A percentile compares a stretch with the other conserved stretches of the same genome.
Evolutionary conservation across 768 basidiomycete species (phyloP).

Genomic region (Fomitopsis serialis): DNA sequence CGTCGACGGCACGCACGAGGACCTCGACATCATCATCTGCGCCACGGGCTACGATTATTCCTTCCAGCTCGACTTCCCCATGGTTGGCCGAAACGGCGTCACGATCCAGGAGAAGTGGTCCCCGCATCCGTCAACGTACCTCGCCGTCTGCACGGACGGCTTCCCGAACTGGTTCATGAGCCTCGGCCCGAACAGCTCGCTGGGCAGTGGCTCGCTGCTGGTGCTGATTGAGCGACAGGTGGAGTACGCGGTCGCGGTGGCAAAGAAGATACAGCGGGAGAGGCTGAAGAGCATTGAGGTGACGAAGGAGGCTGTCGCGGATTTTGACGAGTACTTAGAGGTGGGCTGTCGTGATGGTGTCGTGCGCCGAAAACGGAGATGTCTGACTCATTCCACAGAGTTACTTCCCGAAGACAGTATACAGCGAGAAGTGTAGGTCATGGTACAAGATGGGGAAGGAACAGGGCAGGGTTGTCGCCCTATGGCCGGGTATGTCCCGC

Average conservation of each 20-base stretch:
- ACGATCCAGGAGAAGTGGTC: slow-evolving; percentile 48
- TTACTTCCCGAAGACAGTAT: slow-evolving; percentile 53
- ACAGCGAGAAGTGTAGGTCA: slow-evolving; percentile 49
- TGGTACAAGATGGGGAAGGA: slow-evolving; percentile 63
- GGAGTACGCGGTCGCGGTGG: slow-evolving; percentile 49
- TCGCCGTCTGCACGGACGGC: slow-evolving; percentile 52
- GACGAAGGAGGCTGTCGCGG: slow-evolving; percentile 52
- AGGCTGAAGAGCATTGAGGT: slow-evolving; percentile 56
- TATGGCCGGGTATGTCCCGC: slow-evolving; percentile 50
- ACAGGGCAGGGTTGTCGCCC: slow-evolving; percentile 49
- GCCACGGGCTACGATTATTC: slow-evolving; percentile 59
- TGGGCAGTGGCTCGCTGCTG: slow-evolving; percentile 51
- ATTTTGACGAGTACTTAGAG: slow-evolving; percentile 57
- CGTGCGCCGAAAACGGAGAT: too few relatives aligned
- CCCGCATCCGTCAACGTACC: slow-evolving; percentile 53
- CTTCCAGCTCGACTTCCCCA: slow-evolving; percentile 42
- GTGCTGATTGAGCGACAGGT: slow-evolving; percentile 51
- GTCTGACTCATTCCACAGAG: slow-evolving; percentile 26
- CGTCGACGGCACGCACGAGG: slow-evolving; percentile 45
- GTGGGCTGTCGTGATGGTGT: slow-evolving; percentile 26
- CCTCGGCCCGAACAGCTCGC: slow-evolving; percentile 51
- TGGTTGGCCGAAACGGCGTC: slow-evolving; percentile 49
- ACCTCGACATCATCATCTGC: slow-evolving; percentile 56
- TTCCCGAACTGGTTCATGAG: slow-evolving; percentile 67
- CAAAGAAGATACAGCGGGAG: slow-evolving; percentile 59